Percentiles rank a stretch among this genome's conserved stretches.
phyloP scores from a whole-genome alignment of 129 eudicot genomes.

The Lactuca saligna region DNA sequence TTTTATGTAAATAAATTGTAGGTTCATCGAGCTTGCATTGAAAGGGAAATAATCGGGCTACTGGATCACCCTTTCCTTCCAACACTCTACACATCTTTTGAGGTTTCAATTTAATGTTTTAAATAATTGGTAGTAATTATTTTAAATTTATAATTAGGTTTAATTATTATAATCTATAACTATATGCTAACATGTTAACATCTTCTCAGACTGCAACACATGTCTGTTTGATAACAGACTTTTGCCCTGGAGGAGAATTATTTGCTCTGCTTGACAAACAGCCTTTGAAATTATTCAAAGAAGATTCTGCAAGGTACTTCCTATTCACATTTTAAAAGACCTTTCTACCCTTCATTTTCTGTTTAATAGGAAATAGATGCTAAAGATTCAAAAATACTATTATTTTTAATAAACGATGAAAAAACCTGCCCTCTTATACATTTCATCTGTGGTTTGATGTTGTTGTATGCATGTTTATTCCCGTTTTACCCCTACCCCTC shows the following conservation, averaged over 20 bases:
- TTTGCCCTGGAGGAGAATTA: slow-evolving; percentile 95
- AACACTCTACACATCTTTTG: slow-evolving; percentile 82
- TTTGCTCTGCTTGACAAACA: slow-evolving; percentile 95
- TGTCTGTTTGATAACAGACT: slow-evolving; percentile 98
- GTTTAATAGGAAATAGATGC: too few species aligned
- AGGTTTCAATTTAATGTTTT: slow-evolving; percentile 43
- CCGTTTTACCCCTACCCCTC: not conserved
- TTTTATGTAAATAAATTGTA: slow-evolving; percentile 21
- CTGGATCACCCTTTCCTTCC: slow-evolving; percentile 99
- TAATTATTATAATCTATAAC: not conserved
- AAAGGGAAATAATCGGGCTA: slow-evolving; percentile 86
- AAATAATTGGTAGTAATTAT: not conserved
- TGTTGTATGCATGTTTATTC: too few species aligned
- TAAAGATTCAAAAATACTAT: too few species aligned
- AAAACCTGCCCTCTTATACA: not conserved
- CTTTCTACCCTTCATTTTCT: not conserved
- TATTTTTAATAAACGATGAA: too few species aligned
- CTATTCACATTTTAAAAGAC: not conserved
- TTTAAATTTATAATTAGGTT: not conserved
- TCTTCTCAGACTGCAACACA: slow-evolving; percentile 83
- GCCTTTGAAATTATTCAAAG: slow-evolving; percentile 78
- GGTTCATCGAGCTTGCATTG: slow-evolving; percentile 99
- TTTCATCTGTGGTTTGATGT: not conserved
- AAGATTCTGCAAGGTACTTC: slow-evolving; percentile 90
- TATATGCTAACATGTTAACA: slow-evolving; percentile 23